Evolutionary conservation across 495 filamentous ascomycete genomes (phyloP), one percentile per base, ranked within the genome.

Genomic region (Daldinia vernicosa): DNA sequence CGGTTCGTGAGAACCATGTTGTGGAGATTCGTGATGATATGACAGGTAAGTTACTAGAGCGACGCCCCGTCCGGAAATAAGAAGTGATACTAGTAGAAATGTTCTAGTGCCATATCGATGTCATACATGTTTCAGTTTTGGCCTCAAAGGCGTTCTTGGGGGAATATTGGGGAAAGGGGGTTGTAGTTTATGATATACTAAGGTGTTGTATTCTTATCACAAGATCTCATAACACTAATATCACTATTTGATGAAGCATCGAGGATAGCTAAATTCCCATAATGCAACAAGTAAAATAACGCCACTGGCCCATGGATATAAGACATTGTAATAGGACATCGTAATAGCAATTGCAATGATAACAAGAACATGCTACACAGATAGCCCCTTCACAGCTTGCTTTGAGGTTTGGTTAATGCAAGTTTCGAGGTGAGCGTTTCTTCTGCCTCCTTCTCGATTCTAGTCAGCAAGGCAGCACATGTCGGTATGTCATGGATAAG

Each of bases 401-500:
- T 69, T 27, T 77, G 69, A 3, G 82, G 76, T 39, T 75, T 74
- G 28, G 81, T 68, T 50, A 85, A 65, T 24, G 74, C 70, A 27
- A 79, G 67, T 65, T 75, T 81, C 69, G 81, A 80, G 57, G 63
- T 81, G 60, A 90, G 70, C 8, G 86, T 84, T 52, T 80, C 80
- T 76, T 88, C 86, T 0, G 88, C 88, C 71, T 89, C 88, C 71
- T 80, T 84, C 77, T 90, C 88, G 61, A 90, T 89, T 55, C 88
- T 81, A 57, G 76, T 80, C 4, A 89, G 60, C 14, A 90, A 79
- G 0, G 74, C 84, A 55, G 80, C 82, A 70, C 88, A 90, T 2
- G 86, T 87, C 15, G 88, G 88, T 30, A 90, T 89, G 66, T 90
- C 88, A 58, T 90, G 82, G 61, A 90, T 89, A 26, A 89, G 75